Percentiles rank a stretch among this genome's conserved stretches.
Conservation (phyloP, 305 asterid genomes). For the Rubia tinctorum region DNA sequence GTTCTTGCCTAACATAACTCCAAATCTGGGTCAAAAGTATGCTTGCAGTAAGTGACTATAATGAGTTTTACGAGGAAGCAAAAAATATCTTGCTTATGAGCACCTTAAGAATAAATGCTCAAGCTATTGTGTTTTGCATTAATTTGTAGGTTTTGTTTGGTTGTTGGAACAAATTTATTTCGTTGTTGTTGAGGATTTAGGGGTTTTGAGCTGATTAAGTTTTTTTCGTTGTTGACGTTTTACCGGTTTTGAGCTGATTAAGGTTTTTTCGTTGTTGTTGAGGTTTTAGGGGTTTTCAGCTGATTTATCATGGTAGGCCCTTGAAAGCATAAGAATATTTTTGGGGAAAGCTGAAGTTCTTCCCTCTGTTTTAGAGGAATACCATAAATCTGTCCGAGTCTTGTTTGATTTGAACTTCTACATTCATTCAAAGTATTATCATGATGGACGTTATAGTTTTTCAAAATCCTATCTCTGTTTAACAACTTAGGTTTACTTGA, state of each 20-base stretch:
- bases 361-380: too few relatives aligned
- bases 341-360: too few relatives aligned
- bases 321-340: too few relatives aligned
- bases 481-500: not conserved
- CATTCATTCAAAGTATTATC: not conserved
- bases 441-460: not conserved
- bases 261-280: too few relatives aligned
- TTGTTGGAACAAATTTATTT: not conserved
- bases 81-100: conserved; percentile 55
- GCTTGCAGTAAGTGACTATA: conserved; percentile 75
- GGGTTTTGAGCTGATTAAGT: fast-evolving
- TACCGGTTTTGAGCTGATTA: conserved; percentile 42
- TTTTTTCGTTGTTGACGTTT: too few relatives aligned
- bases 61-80: conserved; percentile 58
- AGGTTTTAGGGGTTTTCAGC: fast-evolving
- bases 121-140: conserved; percentile 44
- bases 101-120: conserved; percentile 75
- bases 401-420: not conserved
- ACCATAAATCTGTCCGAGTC: not conserved
- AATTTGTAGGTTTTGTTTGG: not conserved
- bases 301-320: too few relatives aligned
- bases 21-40: too few relatives aligned
- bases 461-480: not conserved
- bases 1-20: too few relatives aligned
- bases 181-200: fast-evolving